Base-by-base conservation (phyloP, 179 eudicot species). In the Beta macrorhiza region DNA sequence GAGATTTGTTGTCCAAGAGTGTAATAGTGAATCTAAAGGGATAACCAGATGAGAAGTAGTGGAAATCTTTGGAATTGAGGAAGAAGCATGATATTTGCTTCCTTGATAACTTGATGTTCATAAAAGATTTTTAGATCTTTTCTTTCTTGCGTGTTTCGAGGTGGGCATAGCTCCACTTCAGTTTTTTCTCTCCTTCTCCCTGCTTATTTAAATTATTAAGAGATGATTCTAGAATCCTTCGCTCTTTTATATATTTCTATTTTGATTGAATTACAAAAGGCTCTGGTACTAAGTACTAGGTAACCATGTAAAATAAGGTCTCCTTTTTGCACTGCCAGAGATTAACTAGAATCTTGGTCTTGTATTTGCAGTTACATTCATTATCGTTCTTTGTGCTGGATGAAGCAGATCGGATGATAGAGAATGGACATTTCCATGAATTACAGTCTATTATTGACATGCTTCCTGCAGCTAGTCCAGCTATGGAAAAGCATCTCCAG, bases 321-420 rank as follows among this genome's bases (percentile, higher is more conserved):
- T 57, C 25, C 51, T 58, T 25, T 57, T 52, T 73, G 63, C 37
- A 47, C 45, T 73, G 17, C 69, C 71, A 14, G 81, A 67, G 69
- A 74, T 69, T 87, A 71, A 78, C 69, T 73, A 20, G 61, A 73
- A 47, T 76, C 49, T 69, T 72, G 44, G 29, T 80, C 49, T 32
- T 80, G 70, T 53, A 32, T 74, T 59, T 90, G 89, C 98, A 95
- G 99, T 82, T 93, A 80, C 98, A 93, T 87, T 93, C 93, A 14
- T 75, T 96, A 74, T 96, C 99, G 78, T 96, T 96, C 86, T 96
- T 96, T 89, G 97, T 93, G 79, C 92, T 96, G 88, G 99, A 96
- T 83, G 99, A 96, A 88, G 99, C 99, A 49, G 99, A 96, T 87
- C 94, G 99, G 32, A 96, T 96, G 99, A 91, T 96, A 72, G 98